Percentiles rank a stretch among this genome's conserved stretches.
These are phyloP conservation scores for Dictyostelium intermedium DNA, from an alignment of 78 protist genomes.

Conservation along the genomic window DNA sequence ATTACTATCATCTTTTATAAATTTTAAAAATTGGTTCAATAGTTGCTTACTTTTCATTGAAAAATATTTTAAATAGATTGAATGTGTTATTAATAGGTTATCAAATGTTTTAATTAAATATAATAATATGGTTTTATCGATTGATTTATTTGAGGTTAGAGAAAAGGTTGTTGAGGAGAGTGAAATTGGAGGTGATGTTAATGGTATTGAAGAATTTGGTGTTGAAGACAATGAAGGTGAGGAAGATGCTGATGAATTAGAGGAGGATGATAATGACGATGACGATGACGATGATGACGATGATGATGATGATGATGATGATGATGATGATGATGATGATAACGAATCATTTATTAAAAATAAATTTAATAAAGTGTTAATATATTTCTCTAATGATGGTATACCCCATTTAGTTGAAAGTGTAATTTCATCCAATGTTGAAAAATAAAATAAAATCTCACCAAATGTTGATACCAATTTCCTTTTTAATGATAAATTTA, in stretches of 20 bases:
- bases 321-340: not conserved
- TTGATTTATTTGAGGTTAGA: not conserved
- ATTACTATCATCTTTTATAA: not conserved
- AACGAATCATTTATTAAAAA: not conserved
- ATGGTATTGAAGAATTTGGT: not conserved
- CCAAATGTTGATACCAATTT: not conserved
- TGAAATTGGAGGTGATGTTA: not conserved
- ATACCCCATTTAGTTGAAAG: not conserved
- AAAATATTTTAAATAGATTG: not conserved
- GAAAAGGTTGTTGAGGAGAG: not conserved
- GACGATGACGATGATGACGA: not conserved
- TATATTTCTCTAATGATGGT: not conserved
- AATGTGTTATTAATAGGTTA: not conserved
- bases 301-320: too few species aligned
- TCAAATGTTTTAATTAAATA: not conserved
- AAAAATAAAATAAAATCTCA: not conserved
- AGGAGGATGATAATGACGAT: not conserved
- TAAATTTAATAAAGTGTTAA: not conserved
- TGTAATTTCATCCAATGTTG: conserved; percentile 1
- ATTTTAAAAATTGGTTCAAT: not conserved
- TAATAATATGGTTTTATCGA: not conserved
- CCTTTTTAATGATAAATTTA: not conserved
- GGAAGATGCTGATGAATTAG: not conserved
- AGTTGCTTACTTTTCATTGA: not conserved
- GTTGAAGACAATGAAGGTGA: not conserved